phyloP scores from a whole-genome alignment of 2,329 filamentous ascomycete genomes.

The Calonectria pauciramosa region DNA sequence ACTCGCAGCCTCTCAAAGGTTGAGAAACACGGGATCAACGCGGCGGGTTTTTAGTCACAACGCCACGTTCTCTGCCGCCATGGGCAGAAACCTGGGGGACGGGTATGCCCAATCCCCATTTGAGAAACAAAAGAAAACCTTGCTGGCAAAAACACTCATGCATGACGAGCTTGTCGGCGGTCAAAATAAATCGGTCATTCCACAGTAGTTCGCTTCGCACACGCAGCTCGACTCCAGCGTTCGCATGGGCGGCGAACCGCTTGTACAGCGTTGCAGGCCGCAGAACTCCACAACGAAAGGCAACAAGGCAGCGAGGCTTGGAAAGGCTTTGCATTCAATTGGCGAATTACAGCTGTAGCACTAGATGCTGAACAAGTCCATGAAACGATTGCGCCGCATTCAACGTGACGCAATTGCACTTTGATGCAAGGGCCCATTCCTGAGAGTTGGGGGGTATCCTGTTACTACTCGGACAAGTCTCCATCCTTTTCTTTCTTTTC shows the following conservation, averaged over 20 bases:
- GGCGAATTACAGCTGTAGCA: background rate
- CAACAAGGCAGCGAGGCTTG: slow-evolving; percentile 2
- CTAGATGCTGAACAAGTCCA: background rate
- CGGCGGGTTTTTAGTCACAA: background rate
- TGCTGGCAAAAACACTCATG: background rate
- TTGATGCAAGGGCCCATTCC: background rate
- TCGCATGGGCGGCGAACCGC: background rate
- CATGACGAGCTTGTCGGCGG: background rate
- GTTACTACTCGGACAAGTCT: background rate
- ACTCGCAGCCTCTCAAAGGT: slow-evolving; percentile 1
- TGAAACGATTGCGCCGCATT: background rate
- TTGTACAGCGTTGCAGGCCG: background rate
- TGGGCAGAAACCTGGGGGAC: background rate
- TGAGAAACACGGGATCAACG: background rate
- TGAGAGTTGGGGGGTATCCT: slow-evolving; percentile 31
- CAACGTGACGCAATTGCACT: background rate
- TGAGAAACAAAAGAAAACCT: background rate
- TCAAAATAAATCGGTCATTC: slow-evolving; percentile 14
- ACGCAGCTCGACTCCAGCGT: slow-evolving; percentile 2
- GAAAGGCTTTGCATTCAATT: background rate
- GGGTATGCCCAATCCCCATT: background rate
- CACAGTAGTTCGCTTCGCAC: background rate
- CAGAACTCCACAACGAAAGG: background rate
- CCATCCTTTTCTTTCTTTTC: background rate
- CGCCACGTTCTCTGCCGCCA: slow-evolving; percentile 17